Evolutionary conservation across 352 stramenopile species (phyloP), one percentile per base, ranked within the genome.

Genomic region (Globisporangium heterothallicum): DNA sequence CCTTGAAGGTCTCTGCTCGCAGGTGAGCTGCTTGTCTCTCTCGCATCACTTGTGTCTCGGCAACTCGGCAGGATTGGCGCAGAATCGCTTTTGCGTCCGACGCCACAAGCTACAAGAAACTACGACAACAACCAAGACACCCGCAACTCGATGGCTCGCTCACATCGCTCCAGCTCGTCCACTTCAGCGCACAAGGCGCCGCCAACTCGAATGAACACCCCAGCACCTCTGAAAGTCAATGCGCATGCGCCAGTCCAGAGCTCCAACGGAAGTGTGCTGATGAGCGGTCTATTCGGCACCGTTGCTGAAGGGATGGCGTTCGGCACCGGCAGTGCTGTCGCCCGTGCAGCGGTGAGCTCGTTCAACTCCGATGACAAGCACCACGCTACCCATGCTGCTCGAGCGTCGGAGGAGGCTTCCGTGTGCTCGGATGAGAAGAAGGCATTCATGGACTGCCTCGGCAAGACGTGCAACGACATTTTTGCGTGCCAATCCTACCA

Each of bases 241-340:
- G 60, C 64, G 1, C 66, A 62, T 29, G 58, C 64, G 1, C 57
- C 71, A 36, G 60, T 42, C 42, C 56, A 29, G 26, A 56, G 56
- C 35, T 70, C 47, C 59, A 64, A 49, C 32, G 51, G 24, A n/a
- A 73, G 77, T 12, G 78, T n/a, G n/a, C n/a, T n/a, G n/a, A 86
- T 98, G 44, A 78, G 84, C 21, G 91, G 92, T 14, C 89, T 98
- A 49, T 71, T 95, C 44, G 92, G 86, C 53, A 98, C 93, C 18
- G 96, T 99, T 60, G 92, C 86, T 0, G 90, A 98, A 58, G 95
- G 96, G 50, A 98, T 98, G 78, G 94, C 94, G 6, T 98, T 98
- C 65, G 96, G 96, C 62, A 98, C 92, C 10, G 95, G 95, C 64
- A 97, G 82, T 21, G 91, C 94, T 27, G 96, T 99, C 61, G 96